phyloP scores from a whole-genome alignment of 2,329 filamentous ascomycete genomes.

The Aspergillus aculeatinus region DNA sequence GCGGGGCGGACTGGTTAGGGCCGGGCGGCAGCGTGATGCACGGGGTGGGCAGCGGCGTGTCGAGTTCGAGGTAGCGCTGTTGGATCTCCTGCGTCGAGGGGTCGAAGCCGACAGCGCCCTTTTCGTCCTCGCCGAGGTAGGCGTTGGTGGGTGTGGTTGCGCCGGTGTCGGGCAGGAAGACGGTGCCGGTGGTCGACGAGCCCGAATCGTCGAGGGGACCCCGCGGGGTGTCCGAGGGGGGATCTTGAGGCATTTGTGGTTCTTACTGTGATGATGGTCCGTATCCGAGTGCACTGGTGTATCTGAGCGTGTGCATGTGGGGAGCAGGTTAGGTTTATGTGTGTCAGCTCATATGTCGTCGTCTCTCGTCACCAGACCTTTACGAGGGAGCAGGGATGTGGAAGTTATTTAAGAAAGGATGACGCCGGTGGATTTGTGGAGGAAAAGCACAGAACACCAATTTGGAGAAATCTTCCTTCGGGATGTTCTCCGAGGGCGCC shows the following conservation, averaged over 20 bases:
- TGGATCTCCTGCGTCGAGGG: constrained; percentile 41
- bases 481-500: neutral
- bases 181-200: neutral
- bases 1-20: constrained; percentile 42
- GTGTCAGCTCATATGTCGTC: neutral
- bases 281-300: too few species aligned
- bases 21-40: constrained; percentile 31
- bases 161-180: neutral
- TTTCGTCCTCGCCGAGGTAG: neutral
- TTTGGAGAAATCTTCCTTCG: neutral
- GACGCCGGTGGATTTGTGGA: neutral
- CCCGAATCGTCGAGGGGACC: neutral
- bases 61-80: constrained; percentile 62
- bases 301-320: too few species aligned
- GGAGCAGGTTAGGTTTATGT: too few species aligned
- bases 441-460: neutral
- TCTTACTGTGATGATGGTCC: too few species aligned
- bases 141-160: neutral
- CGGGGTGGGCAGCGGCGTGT: constrained; percentile 56
- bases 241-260: neutral
- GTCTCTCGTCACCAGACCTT: neutral
- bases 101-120: neutral
- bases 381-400: neutral
- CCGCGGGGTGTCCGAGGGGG: neutral
- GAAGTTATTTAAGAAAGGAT: neutral